phyloP scores from a whole-genome alignment of 2,329 filamentous ascomycete genomes.

The Fusarium redolens region DNA sequence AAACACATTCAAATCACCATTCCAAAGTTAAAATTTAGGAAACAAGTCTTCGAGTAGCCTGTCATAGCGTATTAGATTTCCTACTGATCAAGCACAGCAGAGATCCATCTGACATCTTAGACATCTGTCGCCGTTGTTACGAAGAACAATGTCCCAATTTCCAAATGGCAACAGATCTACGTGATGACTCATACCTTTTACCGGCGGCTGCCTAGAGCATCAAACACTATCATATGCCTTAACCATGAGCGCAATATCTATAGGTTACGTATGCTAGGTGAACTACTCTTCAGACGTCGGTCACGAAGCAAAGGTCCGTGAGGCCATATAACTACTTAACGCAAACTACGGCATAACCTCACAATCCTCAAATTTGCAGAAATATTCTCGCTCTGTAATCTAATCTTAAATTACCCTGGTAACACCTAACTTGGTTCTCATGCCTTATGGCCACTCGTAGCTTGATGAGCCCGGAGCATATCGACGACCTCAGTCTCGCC shows the following conservation, averaged over 20 bases:
- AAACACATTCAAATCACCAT: neutral
- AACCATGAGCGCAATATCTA: too few species aligned
- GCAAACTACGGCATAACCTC: too few species aligned
- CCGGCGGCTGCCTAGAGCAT: neutral
- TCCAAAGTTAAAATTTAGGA: neutral
- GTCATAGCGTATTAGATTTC: neutral
- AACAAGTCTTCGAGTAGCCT: neutral
- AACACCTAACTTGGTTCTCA: neutral
- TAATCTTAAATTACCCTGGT: too few species aligned
- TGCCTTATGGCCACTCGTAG: too few species aligned
- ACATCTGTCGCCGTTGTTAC: too few species aligned
- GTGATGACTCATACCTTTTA: neutral
- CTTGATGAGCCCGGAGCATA: neutral
- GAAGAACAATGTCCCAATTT: neutral
- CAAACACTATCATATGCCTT: too few species aligned
- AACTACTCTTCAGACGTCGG: fast-evolving
- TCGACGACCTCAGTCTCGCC: neutral
- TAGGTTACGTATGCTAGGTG: neutral
- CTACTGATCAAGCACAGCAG: neutral
- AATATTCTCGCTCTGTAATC: too few species aligned
- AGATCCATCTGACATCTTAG: too few species aligned
- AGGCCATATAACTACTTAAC: neutral
- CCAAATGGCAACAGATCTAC: too few species aligned
- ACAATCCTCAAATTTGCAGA: neutral
- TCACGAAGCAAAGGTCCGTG: neutral